A percentile compares a stretch with the other conserved stretches of the same genome.
Evolutionary conservation across 2,329 filamentous ascomycete species (phyloP).

Genomic region (Dactylellina drechsleri): DNA sequence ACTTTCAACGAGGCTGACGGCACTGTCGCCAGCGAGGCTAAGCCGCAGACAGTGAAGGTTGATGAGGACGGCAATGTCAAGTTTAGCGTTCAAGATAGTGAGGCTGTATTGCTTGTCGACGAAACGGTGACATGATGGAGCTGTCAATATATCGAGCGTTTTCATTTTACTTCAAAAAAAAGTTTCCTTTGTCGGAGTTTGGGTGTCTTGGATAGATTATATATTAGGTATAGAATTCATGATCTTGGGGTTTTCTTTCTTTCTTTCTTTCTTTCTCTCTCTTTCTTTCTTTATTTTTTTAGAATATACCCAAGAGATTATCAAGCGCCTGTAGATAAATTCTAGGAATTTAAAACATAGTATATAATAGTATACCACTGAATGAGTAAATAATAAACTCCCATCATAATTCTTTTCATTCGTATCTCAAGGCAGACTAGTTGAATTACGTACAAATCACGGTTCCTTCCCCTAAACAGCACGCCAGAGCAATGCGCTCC

Average conservation of each 20-base stretch:
- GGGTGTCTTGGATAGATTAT: neutral
- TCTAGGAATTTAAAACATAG: neutral
- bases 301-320: neutral
- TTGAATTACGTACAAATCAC: too few species aligned
- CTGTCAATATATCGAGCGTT: neutral
- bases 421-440: too few species aligned
- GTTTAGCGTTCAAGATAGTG: conserved; percentile 25
- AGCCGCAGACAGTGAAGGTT: conserved; percentile 16
- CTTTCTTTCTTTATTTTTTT: too few species aligned
- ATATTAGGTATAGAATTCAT: neutral
- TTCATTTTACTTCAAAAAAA: conserved; percentile 7
- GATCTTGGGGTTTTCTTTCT: too few species aligned
- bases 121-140: conserved; percentile 24
- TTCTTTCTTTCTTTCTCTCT: too few species aligned
- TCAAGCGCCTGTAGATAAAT: neutral
- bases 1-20: conserved; percentile 34
- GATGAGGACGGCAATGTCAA: conserved; percentile 19
- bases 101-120: conserved; percentile 45
- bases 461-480: too few species aligned
- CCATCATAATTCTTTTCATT: too few species aligned
- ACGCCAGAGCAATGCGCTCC: too few species aligned
- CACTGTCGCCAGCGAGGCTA: neutral
- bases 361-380: neutral
- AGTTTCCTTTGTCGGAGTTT: neutral
- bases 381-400: neutral